Percentiles rank a stretch among this genome's conserved stretches.
phyloP scores from a whole-genome alignment of 1,284 basidiomycete species.

The Porodaedalea pini region DNA sequence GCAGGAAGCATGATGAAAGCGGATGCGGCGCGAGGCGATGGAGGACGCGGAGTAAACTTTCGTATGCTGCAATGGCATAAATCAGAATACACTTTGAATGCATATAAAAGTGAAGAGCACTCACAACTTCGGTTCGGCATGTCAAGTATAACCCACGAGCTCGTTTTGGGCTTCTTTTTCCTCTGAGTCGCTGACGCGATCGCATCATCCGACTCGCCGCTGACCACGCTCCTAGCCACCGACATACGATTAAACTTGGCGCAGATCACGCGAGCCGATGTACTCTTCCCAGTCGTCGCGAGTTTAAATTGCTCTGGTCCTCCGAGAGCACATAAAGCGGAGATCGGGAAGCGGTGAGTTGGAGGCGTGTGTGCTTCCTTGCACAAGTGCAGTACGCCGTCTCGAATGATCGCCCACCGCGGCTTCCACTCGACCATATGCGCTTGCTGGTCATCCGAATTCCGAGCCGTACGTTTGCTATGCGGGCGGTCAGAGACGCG shows the following conservation, averaged over 20 bases:
- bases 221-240: not conserved
- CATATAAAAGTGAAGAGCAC: slow-evolving; percentile 18
- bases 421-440: slow-evolving; percentile 53
- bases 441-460: slow-evolving; percentile 20
- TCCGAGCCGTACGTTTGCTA: slow-evolving; percentile 13
- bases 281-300: slow-evolving; percentile 13
- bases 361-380: slow-evolving; percentile 48
- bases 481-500: slow-evolving; percentile 22
- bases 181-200: slow-evolving; percentile 3
- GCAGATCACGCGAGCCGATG: slow-evolving; percentile 42
- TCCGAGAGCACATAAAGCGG: slow-evolving; percentile 40
- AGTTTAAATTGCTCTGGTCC: slow-evolving; percentile 44
- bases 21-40: slow-evolving; percentile 48
- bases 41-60: slow-evolving; percentile 55
- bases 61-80: slow-evolving; percentile 39
- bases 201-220: slow-evolving; percentile 1
- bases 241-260: slow-evolving; percentile 39
- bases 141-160: slow-evolving; percentile 58
- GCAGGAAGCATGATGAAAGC: slow-evolving; percentile 46
- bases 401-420: slow-evolving; percentile 58
- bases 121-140: slow-evolving; percentile 51
- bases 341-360: slow-evolving; percentile 40
- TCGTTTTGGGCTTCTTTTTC: slow-evolving; percentile 22
- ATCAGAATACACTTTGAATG: not conserved
- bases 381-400: slow-evolving; percentile 52